phyloP scores from a whole-genome alignment of 1,284 basidiomycete species.

The Cryptococcus deneoformans region DNA sequence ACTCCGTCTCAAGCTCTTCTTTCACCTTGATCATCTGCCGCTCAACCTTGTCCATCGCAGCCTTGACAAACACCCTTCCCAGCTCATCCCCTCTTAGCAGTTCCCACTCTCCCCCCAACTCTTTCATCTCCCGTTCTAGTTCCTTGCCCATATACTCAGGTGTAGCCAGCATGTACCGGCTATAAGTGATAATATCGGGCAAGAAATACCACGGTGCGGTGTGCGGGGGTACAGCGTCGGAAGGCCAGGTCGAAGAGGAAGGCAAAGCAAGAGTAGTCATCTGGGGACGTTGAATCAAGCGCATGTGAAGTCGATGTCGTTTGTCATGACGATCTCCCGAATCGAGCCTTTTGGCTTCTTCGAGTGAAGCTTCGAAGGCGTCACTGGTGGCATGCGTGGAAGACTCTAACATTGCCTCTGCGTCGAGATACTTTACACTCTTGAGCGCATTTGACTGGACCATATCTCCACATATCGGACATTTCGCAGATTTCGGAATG shows the following conservation, averaged over 20 bases:
- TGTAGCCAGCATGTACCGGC: slow-evolving; percentile 95
- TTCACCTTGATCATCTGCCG: slow-evolving; percentile 72
- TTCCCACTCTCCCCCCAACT: slow-evolving; percentile 58
- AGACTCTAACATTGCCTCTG: slow-evolving; percentile 32
- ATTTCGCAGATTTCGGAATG: slow-evolving; percentile 76
- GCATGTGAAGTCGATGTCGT: slow-evolving; percentile 63
- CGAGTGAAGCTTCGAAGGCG: slow-evolving; percentile 4
- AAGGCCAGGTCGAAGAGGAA: slow-evolving; percentile 88
- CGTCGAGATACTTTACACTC: slow-evolving; percentile 63
- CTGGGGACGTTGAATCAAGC: slow-evolving; percentile 87
- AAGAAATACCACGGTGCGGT: slow-evolving; percentile 89
- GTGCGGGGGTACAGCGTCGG: slow-evolving; percentile 79
- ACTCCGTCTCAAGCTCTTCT: slow-evolving; percentile 62
- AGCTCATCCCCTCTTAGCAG: slow-evolving; percentile 68
- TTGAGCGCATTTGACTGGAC: slow-evolving; percentile 90
- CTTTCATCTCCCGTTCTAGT: slow-evolving; percentile 68
- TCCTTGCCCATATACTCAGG: slow-evolving; percentile 75
- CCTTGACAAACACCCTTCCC: slow-evolving; percentile 73
- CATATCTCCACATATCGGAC: slow-evolving; percentile 95
- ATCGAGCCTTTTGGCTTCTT: not conserved
- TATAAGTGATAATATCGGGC: slow-evolving; percentile 82
- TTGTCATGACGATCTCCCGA: not conserved
- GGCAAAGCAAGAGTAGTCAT: slow-evolving; percentile 95
- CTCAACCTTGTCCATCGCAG: slow-evolving; percentile 70
- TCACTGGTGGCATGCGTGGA: slow-evolving; percentile 17